Base-by-base conservation (phyloP, 148 eudicot species). In the Camellia granthamiana region DNA sequence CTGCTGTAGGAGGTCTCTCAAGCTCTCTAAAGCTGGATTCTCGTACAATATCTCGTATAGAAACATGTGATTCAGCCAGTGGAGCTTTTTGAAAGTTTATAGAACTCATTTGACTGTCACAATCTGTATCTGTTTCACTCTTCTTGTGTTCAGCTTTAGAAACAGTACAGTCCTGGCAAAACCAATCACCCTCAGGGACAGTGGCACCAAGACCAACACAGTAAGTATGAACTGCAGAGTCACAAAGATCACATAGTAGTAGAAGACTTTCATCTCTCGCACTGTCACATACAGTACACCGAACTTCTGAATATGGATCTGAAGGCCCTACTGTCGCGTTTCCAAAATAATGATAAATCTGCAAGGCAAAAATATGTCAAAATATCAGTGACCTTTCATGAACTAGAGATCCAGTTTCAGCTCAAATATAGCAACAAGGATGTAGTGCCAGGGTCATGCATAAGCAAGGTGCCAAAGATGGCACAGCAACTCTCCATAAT, bases 151-250 rank as follows among this genome's bases (percentile, higher is more conserved):
- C 97, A 80, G 88, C 89, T 81, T 77, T 85, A 59, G 89, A 77
- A 83, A 89, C 83, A 64, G 86, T 81, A 75, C 98, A 95, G 69
- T 88, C 98, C 43, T 76, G 85, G 75, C 98, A 95, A 87, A 81
- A 93, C 98, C 98, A 95, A 88, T 93, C 92, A 83, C 90, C 98
- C 77, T 93, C 98, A 46, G 98, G 98, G 65, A 93, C 92, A 21
- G 93, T 90, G 56, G 74, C 81, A 72, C 98, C 98, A 76, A 95
- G 92, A 70, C 98, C 97, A 77, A 90, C 91, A 83, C 98, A 95
- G 78, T 81, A 91, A 62, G 96, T 91, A 80, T 95, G 98, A 30
- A 86, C 83, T 66, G 94, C 90, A 0, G 92, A 68, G 81, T 93
- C 97, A 83, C 97, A 95, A 76, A 95, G 90, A 83, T 95, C 98